Conservation (phyloP, 2,329 filamentous ascomycete genomes). For the Alternaria viburni region DNA sequence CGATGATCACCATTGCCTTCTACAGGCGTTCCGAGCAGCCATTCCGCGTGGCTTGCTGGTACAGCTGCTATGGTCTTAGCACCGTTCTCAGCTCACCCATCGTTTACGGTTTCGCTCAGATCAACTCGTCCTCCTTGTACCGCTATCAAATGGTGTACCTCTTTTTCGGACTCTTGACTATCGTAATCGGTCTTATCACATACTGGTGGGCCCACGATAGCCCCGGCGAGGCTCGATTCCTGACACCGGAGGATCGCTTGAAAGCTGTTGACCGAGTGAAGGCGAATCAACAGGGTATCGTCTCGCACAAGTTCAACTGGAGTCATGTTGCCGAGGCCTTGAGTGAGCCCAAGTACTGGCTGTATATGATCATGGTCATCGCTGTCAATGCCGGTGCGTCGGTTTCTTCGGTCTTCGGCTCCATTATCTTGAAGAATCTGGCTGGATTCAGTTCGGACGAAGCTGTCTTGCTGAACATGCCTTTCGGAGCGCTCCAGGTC, state of each 20-base stretch:
- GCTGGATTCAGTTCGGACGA: constrained; percentile 65
- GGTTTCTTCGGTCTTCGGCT: constrained; percentile 65
- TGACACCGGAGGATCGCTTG: constrained; percentile 69
- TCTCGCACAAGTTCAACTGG: constrained; percentile 70
- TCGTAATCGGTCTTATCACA: constrained; percentile 49
- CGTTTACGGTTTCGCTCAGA: constrained; percentile 65
- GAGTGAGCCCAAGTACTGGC: constrained; percentile 62
- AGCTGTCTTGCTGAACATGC: constrained; percentile 63
- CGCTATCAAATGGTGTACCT: constrained; percentile 67
- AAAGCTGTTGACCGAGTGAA: constrained; percentile 74
- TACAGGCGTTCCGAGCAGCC: constrained; percentile 31
- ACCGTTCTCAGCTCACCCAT: constrained; percentile 65
- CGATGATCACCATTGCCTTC: constrained; percentile 34
- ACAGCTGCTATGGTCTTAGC: constrained; percentile 68
- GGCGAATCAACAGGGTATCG: constrained; percentile 76
- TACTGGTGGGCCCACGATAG: constrained; percentile 59
- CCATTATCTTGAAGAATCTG: constrained; percentile 63
- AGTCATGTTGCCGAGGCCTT: constrained; percentile 66
- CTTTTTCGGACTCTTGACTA: constrained; percentile 51
- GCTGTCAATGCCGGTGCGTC: constrained; percentile 45
- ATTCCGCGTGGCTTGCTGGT: constrained; percentile 60
- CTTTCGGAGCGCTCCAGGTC: constrained; percentile 52
- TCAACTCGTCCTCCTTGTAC: constrained; percentile 61
- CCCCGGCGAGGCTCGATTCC: constrained; percentile 63
- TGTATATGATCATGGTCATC: constrained; percentile 35